Evolutionary conservation across 169 alveolate genomes (phyloP).

Genomic region (Plasmodium cynomolgi): DNA sequence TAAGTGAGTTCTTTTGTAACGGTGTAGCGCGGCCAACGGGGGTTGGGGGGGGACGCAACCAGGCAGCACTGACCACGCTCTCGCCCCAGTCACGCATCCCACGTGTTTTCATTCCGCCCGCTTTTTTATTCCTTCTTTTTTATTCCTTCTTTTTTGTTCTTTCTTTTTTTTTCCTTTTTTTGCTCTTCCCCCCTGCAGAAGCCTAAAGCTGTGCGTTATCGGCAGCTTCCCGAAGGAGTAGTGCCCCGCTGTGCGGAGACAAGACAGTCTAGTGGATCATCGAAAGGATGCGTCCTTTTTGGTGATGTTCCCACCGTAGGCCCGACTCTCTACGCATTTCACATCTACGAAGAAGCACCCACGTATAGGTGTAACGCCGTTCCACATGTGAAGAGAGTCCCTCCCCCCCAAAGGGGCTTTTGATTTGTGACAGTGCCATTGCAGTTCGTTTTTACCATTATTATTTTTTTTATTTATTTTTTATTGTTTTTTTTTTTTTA

Average conservation of each 20-base stretch:
- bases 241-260: background rate
- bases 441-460: background rate
- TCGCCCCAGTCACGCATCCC: background rate
- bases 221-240: slow-evolving; percentile 39
- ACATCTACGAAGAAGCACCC: background rate
- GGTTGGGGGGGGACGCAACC: background rate
- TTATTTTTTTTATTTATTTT: background rate
- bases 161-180: background rate
- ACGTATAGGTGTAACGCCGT: background rate
- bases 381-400: background rate
- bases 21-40: background rate
- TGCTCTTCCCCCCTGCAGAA: background rate
- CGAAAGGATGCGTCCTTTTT: background rate
- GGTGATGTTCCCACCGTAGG: background rate
- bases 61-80: background rate
- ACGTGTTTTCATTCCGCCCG: background rate
- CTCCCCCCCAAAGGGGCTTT: background rate
- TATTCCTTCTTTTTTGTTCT: background rate
- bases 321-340: background rate
- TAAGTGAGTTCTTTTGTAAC: slow-evolving; percentile 27
- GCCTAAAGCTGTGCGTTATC: slow-evolving; percentile 44
- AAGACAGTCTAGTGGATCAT: background rate
- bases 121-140: background rate
- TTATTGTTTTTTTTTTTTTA: background rate
- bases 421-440: background rate